Percentiles rank a stretch among this genome's conserved stretches.
These are phyloP conservation scores for Hygrocybe coccinea DNA, from an alignment of 768 basidiomycete genomes.

Conservation along the genomic window DNA sequence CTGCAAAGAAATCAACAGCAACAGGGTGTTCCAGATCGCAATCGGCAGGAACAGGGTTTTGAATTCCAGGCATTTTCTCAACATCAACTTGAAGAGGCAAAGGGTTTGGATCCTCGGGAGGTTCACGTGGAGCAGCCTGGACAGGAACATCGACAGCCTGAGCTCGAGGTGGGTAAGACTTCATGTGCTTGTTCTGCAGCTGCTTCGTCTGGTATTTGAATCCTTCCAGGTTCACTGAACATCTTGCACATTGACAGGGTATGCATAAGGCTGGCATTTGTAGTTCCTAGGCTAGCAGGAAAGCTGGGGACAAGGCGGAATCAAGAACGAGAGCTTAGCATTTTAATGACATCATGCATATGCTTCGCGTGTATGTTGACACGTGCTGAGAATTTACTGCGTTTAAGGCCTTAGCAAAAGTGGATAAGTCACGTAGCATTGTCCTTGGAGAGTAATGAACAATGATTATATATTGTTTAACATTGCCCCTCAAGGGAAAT, in stretches of 20 bases:
- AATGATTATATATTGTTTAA: background rate
- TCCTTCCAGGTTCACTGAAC: background rate
- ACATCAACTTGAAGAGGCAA: too few species aligned
- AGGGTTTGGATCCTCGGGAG: too few species aligned
- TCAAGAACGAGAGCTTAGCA: background rate
- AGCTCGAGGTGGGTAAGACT: background rate
- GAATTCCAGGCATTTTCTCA: too few species aligned
- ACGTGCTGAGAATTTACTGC: too few species aligned
- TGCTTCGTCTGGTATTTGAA: background rate
- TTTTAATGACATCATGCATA: too few species aligned
- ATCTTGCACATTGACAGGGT: background rate
- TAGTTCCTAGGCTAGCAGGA: background rate
- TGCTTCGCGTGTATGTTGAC: too few species aligned
- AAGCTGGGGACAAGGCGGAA: background rate
- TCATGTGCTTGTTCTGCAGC: background rate
- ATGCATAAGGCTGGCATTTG: background rate
- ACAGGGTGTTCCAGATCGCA: too few species aligned
- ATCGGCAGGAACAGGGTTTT: too few species aligned
- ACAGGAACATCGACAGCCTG: too few species aligned
- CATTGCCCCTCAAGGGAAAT: background rate
- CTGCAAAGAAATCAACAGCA: too few species aligned
- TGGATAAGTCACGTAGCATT: background rate
- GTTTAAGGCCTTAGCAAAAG: too few species aligned
- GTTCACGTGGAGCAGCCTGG: too few species aligned
- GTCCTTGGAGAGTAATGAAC: background rate